Percentiles rank a stretch among this genome's conserved stretches.
These are phyloP conservation scores for Mortierella hygrophila DNA, from an alignment of 192 early-diverging fungal genomes.

Conservation along the genomic window DNA sequence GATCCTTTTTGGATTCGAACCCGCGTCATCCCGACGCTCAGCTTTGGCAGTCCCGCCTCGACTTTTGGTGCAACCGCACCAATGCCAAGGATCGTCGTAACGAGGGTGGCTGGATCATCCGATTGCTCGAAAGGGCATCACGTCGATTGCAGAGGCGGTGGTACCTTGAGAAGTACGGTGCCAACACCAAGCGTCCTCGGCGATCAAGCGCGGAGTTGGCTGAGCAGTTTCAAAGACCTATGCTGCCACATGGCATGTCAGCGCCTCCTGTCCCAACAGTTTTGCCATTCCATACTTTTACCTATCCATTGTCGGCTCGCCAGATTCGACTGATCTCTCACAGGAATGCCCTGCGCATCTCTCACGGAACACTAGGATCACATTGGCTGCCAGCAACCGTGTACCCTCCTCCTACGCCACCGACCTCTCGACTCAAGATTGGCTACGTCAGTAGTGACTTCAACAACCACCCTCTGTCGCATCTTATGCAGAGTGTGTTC, in stretches of 20 bases:
- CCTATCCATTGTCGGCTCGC: constrained; percentile 85
- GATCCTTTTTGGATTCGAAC: constrained; percentile 34
- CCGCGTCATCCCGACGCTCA: constrained; percentile 20
- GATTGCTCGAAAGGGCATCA: constrained; percentile 70
- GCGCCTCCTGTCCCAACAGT: constrained; percentile 85
- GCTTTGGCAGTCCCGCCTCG: constrained; percentile 37
- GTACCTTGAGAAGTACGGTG: constrained; percentile 68
- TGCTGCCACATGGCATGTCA: constrained; percentile 51
- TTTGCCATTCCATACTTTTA: constrained; percentile 95
- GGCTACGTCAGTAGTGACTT: constrained; percentile 96
- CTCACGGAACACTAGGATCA: constrained; percentile 70
- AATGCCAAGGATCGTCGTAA: constrained; percentile 56
- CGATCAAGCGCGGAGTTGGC: constrained; percentile 16
- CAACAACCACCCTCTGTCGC: constrained; percentile 92
- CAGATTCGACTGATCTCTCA: constrained; percentile 90
- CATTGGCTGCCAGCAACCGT: constrained; percentile 69
- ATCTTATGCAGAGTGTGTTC: constrained; percentile 97
- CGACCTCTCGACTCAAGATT: constrained; percentile 75
- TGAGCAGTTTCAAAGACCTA: constrained; percentile 45
- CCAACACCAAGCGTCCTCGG: constrained; percentile 16
- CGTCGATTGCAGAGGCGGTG: constrained; percentile 73
- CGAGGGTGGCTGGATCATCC: constrained; percentile 83
- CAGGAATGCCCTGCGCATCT: constrained; percentile 86
- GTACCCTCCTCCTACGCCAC: constrained; percentile 82
- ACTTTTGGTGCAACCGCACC: constrained; percentile 23